Percentiles rank a stretch among this genome's conserved stretches.
Evolutionary conservation across 805 yeast genomes (phyloP).

Genomic region (Candida krabiensis): DNA sequence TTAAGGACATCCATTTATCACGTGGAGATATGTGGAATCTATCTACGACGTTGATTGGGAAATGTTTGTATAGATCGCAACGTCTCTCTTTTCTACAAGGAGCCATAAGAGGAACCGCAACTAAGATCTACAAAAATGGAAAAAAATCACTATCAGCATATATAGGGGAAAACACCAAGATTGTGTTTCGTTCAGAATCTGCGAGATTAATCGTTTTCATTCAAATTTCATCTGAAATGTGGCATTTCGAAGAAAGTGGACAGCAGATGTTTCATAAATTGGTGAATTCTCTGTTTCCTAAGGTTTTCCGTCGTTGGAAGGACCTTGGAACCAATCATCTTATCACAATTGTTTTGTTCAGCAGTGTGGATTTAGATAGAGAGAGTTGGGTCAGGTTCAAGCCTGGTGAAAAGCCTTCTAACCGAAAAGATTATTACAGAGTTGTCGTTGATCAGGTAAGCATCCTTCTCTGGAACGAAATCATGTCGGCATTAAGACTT

Average conservation of each 20-base stretch:
- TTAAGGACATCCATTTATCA: constrained; percentile 77
- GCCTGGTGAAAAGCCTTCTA: constrained; percentile 68
- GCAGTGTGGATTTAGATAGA: constrained; percentile 64
- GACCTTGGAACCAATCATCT: constrained; percentile 85
- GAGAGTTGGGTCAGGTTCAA: constrained; percentile 40
- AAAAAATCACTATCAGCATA: constrained; percentile 71
- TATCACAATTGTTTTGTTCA: constrained; percentile 84
- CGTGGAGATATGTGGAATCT: constrained; percentile 94
- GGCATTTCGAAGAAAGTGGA: constrained; percentile 97
- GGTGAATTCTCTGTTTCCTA: constrained; percentile 89
- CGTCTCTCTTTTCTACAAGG: constrained; percentile 58
- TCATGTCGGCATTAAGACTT: constrained; percentile 80
- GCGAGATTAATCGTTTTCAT: constrained; percentile 80
- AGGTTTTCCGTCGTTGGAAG: constrained; percentile 84
- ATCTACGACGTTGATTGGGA: constrained; percentile 56
- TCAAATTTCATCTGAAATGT: constrained; percentile 93
- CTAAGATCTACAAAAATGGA: constrained; percentile 66
- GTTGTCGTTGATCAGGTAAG: constrained; percentile 95
- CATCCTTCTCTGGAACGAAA: constrained; percentile 84
- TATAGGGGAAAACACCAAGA: constrained; percentile 69
- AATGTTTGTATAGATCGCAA: constrained; percentile 69
- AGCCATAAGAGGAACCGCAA: constrained; percentile 62
- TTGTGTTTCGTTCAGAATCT: constrained; percentile 88
- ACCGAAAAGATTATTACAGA: constrained; percentile 77
- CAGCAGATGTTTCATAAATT: constrained; percentile 91